Conservation (phyloP, 192 early-diverging fungal genomes). For the Podochytrium sp. region DNA sequence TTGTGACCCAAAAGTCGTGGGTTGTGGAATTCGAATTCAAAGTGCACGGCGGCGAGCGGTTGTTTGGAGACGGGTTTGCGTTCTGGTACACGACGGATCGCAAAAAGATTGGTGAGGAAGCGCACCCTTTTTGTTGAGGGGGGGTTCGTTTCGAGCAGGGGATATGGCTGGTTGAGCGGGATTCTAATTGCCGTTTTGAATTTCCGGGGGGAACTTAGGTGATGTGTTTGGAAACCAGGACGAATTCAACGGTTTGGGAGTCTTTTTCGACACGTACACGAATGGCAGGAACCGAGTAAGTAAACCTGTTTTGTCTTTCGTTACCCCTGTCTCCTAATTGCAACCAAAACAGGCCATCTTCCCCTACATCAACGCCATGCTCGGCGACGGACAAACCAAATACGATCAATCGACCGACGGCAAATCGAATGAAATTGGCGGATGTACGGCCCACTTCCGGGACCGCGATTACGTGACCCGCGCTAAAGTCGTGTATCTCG, state of each 20-base stretch:
- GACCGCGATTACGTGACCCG: conserved; percentile 62
- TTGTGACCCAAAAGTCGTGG: conserved; percentile 66
- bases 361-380: conserved; percentile 91
- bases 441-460: conserved; percentile 75
- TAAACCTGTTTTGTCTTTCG: background rate
- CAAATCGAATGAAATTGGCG: conserved; percentile 59
- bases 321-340: background rate
- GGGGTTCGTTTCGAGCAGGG: conserved; percentile 8
- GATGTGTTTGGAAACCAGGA: conserved; percentile 90
- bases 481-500: conserved; percentile 76
- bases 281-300: conserved; percentile 69
- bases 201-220: conserved; percentile 47
- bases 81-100: conserved; percentile 88
- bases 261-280: conserved; percentile 97
- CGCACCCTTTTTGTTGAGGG: background rate
- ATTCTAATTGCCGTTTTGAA: background rate
- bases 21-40: conserved; percentile 93
- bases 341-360: conserved; percentile 58
- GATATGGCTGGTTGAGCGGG: background rate
- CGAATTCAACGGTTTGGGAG: conserved; percentile 87
- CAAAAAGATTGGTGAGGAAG: conserved; percentile 35
- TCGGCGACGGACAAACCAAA: conserved; percentile 85
- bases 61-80: conserved; percentile 96
- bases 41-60: conserved; percentile 73
- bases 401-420: conserved; percentile 91